Percentiles rank a stretch among this genome's conserved stretches.
Conservation (phyloP, 768 basidiomycete genomes). For the Naganishia friedmannii region DNA sequence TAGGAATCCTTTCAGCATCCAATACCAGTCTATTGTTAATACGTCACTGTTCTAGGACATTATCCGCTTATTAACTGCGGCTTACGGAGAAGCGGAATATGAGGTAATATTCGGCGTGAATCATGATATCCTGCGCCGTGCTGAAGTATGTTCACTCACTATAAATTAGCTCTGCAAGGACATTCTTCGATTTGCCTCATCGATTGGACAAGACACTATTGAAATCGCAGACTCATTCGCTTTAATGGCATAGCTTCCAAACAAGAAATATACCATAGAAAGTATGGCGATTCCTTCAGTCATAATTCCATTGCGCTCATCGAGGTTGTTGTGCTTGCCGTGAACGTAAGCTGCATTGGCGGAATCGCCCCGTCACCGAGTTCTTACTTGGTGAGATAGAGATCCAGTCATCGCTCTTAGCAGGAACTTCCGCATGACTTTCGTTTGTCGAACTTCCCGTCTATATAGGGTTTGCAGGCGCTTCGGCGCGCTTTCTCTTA, state of each 20-base stretch:
- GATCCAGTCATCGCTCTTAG: no score
- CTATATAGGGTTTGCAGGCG: no score
- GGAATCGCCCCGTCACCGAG: no score
- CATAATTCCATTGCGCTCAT: no score
- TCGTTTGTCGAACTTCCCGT: no score
- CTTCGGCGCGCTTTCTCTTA: no score
- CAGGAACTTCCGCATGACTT: no score
- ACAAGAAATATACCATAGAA: no score
- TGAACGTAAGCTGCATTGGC: no score
- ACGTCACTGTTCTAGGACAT: slow-evolving; percentile 60
- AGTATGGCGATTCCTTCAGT: no score
- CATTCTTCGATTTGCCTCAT: slow-evolving; percentile 68
- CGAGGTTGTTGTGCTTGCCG: no score
- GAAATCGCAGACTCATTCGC: neutral
- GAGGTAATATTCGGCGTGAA: slow-evolving; percentile 43
- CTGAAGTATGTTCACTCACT: neutral
- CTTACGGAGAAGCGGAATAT: slow-evolving; percentile 76
- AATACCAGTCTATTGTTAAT: neutral
- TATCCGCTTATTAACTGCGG: slow-evolving; percentile 71
- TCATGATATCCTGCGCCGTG: neutral
- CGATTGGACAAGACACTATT: neutral
- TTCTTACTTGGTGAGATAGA: no score
- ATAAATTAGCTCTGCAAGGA: slow-evolving; percentile 71
- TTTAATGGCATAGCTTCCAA: neutral
- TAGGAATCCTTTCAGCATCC: neutral